Base-by-base conservation (phyloP, 306 rosid species). In the Glycine latifolia region DNA sequence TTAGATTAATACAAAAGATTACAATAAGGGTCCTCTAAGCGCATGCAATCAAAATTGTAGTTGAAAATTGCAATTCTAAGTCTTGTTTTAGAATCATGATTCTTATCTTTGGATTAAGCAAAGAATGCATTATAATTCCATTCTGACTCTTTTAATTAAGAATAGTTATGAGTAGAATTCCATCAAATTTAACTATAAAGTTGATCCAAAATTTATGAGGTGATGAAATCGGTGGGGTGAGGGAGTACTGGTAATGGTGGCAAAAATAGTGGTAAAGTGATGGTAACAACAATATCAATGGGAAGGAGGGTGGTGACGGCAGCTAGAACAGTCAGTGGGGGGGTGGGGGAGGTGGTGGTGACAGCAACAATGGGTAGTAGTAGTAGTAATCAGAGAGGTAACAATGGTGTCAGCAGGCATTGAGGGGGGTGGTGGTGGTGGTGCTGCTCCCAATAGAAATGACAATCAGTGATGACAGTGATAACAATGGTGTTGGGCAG, bases 1-100 rank as follows among this genome's bases (percentile, higher is more conserved):
- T 48, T 48, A 52, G 26, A 67, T 15, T 67, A 17, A 33, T 37
- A 69, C 33, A 17, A 33, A 63, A 39, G 55, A 72, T 61, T 72
- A 10, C 12, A 43, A 59, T 60, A 55, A 53, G 17, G 20, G 3
- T 65, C 11, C 2, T 11, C 4, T 39, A 6, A 65, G 49, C 2
- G 6, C 49, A 65, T 37, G 26, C 4, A 37, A 65, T 65, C 71
- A 65, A 41, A 12, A 65, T 39, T 3, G 12, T 14, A 13, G 26
- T 39, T 37, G 11, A 14, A 35, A 39, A 17, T 59, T 35, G 49
- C 26, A 37, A 39, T 65, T 62, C 10, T 33, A 12, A 12, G 67
- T 20, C 20, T 20, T 20, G 20, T 20, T 33, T 62, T 11, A 65
- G 48, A 37, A 14, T 65, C 48, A 37, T 35, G 10, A 37, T 37